Percentiles rank a stretch among this genome's conserved stretches.
Conservation (phyloP, 345 rosid species). For the Arabis hirsuta region DNA sequence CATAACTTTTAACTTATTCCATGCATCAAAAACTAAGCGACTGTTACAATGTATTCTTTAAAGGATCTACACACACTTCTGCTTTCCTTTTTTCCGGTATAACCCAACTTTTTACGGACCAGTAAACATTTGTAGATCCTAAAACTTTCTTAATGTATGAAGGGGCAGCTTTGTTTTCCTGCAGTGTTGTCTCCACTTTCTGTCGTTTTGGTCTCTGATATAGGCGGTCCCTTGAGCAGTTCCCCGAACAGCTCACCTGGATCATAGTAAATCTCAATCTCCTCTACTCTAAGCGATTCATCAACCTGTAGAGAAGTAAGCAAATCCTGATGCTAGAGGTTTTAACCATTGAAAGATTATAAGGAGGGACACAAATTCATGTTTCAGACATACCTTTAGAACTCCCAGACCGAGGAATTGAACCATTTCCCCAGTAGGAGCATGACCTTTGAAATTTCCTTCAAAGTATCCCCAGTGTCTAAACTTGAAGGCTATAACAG, state of each 20-base stretch:
- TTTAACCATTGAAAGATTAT: neutral
- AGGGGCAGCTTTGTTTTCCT: constrained; percentile 44
- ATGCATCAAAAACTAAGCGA: constrained; percentile 26
- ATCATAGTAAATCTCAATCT: constrained; percentile 69
- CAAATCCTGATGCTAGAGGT: constrained; percentile 24
- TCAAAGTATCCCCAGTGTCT: constrained; percentile 92
- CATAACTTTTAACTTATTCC: constrained; percentile 23
- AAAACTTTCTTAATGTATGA: constrained; percentile 32
- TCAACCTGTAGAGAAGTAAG: constrained; percentile 59
- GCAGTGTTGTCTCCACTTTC: constrained; percentile 33
- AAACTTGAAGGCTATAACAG: constrained; percentile 72
- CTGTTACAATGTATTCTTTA: constrained; percentile 26
- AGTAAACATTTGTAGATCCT: neutral
- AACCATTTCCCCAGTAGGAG: constrained; percentile 68
- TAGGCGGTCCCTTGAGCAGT: constrained; percentile 49
- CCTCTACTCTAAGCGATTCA: constrained; percentile 67
- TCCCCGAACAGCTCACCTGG: constrained; percentile 74
- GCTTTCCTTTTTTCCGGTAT: constrained; percentile 25
- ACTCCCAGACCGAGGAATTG: constrained; percentile 68
- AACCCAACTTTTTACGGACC: neutral
- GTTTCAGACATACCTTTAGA: constrained; percentile 56
- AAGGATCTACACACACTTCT: constrained; percentile 20
- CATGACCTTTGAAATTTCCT: constrained; percentile 73
- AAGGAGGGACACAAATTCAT: neutral
- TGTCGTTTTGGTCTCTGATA: constrained; percentile 39